These are phyloP conservation scores for Colletotrichum zoysiae DNA, from an alignment of 2,329 filamentous ascomycete species.

Conservation along the genomic window DNA sequence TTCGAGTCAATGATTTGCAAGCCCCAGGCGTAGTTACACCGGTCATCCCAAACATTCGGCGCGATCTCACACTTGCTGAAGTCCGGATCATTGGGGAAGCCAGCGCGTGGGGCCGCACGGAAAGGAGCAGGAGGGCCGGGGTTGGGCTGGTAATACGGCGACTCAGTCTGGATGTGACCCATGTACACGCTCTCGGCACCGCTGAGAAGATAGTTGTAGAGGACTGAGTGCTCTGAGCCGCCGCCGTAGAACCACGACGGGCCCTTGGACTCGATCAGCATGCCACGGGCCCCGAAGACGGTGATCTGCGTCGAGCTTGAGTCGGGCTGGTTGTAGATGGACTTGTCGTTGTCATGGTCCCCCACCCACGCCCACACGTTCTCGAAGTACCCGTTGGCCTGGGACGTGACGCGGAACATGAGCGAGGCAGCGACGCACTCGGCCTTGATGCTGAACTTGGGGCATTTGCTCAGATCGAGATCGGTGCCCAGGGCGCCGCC, in stretches of 20 bases:
- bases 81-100: too few relatives aligned
- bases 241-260: not conserved
- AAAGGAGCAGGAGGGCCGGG: too few relatives aligned
- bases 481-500: not conserved
- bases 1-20: too few relatives aligned
- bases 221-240: not conserved
- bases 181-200: too few relatives aligned
- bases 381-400: not conserved
- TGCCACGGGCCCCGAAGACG: not conserved
- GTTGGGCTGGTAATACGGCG: too few relatives aligned
- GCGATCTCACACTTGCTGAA: too few relatives aligned
- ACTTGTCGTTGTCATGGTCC: not conserved
- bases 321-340: not conserved
- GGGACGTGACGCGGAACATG: not conserved
- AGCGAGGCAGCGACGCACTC: not conserved
- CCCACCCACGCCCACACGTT: not conserved
- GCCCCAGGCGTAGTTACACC: too few relatives aligned
- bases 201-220: too few relatives aligned
- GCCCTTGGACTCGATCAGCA: not conserved
- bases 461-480: not conserved
- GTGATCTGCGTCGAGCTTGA: not conserved
- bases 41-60: too few relatives aligned
- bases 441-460: not conserved
- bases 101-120: too few relatives aligned
- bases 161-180: too few relatives aligned